A percentile compares a stretch with the other conserved stretches of the same genome.
Evolutionary conservation across 257 asterid genomes (phyloP).

Genomic region (Catharanthus roseus): DNA sequence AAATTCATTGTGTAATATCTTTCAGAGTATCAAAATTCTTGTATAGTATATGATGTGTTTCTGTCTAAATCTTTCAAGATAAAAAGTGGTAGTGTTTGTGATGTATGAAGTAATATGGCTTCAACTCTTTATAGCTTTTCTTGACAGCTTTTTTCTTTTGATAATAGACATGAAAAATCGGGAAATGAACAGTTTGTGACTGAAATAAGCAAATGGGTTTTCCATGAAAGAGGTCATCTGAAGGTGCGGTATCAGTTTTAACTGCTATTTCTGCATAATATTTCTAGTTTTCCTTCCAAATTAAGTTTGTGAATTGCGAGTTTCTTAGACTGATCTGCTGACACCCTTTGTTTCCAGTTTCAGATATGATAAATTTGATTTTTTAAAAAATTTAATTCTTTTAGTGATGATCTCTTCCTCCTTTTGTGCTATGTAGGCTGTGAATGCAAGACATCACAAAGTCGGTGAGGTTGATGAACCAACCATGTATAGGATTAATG

Average conservation of each 20-base stretch:
- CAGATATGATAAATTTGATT: neutral
- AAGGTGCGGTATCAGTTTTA: slow-evolving; percentile 42
- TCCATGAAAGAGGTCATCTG: slow-evolving; percentile 86
- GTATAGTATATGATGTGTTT: neutral
- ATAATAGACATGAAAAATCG: slow-evolving; percentile 58
- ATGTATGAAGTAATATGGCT: neutral
- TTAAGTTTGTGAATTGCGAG: neutral
- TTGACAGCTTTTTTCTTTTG: slow-evolving; percentile 17
- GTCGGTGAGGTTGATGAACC: slow-evolving; percentile 76
- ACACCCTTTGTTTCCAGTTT: neutral
- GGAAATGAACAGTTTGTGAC: slow-evolving; percentile 72
- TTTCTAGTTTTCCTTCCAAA: slow-evolving; percentile 3
- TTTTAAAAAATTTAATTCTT: neutral
- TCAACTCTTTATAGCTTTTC: neutral
- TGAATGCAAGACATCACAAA: slow-evolving; percentile 63
- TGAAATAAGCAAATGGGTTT: slow-evolving; percentile 84
- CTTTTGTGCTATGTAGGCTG: slow-evolving; percentile 44
- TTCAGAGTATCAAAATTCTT: neutral
- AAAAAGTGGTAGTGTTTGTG: neutral
- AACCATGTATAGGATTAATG: slow-evolving; percentile 67
- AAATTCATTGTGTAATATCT: neutral
- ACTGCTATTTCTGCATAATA: neutral
- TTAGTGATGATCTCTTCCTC: neutral
- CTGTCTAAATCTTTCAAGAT: no score
- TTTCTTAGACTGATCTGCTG: neutral